Evolutionary conservation across 1,284 basidiomycete genomes (phyloP).

Genomic region (Bjerkandera adusta): DNA sequence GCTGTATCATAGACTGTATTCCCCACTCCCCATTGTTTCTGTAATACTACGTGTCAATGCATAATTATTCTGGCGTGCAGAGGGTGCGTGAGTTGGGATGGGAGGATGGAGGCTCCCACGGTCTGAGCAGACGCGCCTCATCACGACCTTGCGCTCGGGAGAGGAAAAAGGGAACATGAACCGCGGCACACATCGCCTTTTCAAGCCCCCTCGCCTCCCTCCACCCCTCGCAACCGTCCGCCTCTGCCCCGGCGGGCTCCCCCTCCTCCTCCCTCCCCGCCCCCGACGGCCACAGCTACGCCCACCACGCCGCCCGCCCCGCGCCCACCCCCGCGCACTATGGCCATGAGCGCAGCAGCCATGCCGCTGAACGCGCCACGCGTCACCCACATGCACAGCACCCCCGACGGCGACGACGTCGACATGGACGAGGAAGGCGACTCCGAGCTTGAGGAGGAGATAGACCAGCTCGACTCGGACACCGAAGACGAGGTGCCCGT

Average conservation of each 20-base stretch:
- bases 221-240: conserved; percentile 8
- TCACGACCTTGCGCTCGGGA: conserved; percentile 20
- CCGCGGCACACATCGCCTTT: conserved; percentile 19
- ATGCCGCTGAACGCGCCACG: conserved; percentile 8
- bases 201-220: conserved; percentile 12
- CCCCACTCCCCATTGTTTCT: no score
- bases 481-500: conserved; percentile 37
- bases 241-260: conserved; percentile 12
- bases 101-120: conserved; percentile 10
- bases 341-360: conserved; percentile 11
- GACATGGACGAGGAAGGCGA: conserved; percentile 23
- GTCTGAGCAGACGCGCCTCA: conserved; percentile 18
- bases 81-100: no score
- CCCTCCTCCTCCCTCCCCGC: conserved; percentile 10
- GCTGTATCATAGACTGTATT: no score
- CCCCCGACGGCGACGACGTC: conserved; percentile 7
- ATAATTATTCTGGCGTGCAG: no score
- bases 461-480: conserved; percentile 69
- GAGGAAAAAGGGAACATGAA: conserved; percentile 16
- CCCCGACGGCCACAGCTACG: conserved; percentile 8
- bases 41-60: no score
- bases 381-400: conserved; percentile 5
- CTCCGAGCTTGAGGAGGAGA: conserved; percentile 43
- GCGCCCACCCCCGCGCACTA: conserved; percentile 15
- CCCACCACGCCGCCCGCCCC: conserved; percentile 16